These are phyloP conservation scores for Didymella exigua DNA, from an alignment of 2,329 filamentous ascomycete genomes.

Conservation along the genomic window DNA sequence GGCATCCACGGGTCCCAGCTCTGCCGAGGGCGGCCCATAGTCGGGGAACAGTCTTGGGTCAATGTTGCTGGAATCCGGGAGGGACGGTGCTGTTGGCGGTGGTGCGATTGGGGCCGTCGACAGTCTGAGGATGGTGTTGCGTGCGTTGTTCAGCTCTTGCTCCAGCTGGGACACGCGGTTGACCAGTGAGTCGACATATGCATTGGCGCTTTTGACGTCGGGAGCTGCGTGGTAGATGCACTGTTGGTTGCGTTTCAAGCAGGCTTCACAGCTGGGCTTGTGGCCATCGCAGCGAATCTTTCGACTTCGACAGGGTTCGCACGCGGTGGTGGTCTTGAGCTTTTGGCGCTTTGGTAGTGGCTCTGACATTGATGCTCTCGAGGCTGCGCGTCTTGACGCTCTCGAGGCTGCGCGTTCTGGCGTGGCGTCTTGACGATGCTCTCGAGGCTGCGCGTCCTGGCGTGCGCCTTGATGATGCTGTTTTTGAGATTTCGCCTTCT, in stretches of 20 bases:
- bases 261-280: slow-evolving; percentile 13
- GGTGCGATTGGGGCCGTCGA: slow-evolving; percentile 1
- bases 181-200: slow-evolving; percentile 11
- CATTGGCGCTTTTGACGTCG: slow-evolving; percentile 3
- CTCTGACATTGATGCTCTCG: neutral
- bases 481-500: no score
- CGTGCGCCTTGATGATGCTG: no score
- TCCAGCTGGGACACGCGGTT: slow-evolving; percentile 14
- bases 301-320: slow-evolving; percentile 14
- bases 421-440: no score
- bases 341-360: slow-evolving; percentile 8
- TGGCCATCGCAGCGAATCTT: slow-evolving; percentile 16
- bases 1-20: slow-evolving; percentile 7
- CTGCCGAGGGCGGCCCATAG: neutral
- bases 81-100: neutral
- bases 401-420: no score
- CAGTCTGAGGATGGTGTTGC: neutral
- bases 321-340: slow-evolving; percentile 12
- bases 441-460: no score
- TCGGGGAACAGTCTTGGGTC: slow-evolving; percentile 7
- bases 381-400: no score
- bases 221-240: slow-evolving; percentile 14
- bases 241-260: slow-evolving; percentile 8
- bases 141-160: slow-evolving; percentile 8
- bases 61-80: slow-evolving; percentile 2